phyloP scores from a whole-genome alignment of 257 asterid genomes.

The Solanum stenotomum region DNA sequence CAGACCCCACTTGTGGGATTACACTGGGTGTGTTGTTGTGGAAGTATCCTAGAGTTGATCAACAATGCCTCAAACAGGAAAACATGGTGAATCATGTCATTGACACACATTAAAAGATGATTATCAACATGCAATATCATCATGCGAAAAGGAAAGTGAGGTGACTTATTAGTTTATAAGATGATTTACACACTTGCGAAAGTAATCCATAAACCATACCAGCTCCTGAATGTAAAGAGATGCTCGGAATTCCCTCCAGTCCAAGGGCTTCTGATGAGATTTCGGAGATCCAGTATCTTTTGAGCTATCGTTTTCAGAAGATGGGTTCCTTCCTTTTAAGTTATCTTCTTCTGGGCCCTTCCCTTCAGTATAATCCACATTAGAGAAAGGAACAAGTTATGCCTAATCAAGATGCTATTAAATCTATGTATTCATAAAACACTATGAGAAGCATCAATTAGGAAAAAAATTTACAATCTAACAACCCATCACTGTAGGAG shows the following conservation, averaged over 20 bases:
- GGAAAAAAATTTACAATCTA: not conserved
- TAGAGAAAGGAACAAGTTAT: not conserved
- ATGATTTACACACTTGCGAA: not conserved
- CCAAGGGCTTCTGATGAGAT: slow-evolving; percentile 46
- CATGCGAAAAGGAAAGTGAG: not conserved
- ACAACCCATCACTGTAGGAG: not conserved
- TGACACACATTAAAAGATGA: not conserved
- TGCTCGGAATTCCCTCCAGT: slow-evolving; percentile 59
- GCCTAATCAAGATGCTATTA: not conserved
- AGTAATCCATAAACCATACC: slow-evolving; percentile 14
- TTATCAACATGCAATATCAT: not conserved
- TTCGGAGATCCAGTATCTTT: slow-evolving; percentile 37
- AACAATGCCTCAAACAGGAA: not conserved
- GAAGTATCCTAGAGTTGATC: not conserved
- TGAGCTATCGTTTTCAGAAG: slow-evolving; percentile 40
- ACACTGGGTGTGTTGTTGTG: not conserved
- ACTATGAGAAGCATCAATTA: not conserved
- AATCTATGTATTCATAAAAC: not conserved
- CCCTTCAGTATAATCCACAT: slow-evolving; percentile 10
- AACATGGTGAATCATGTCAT: not conserved
- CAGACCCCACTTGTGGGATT: not conserved
- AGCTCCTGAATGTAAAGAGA: slow-evolving; percentile 28
- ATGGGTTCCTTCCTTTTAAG: slow-evolving; percentile 40
- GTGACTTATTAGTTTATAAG: not conserved
- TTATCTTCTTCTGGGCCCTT: slow-evolving; percentile 52